Percentiles rank a stretch among this genome's conserved stretches.
phyloP scores from a whole-genome alignment of 2,329 filamentous ascomycete species.

The Elsinoe fawcettii region DNA sequence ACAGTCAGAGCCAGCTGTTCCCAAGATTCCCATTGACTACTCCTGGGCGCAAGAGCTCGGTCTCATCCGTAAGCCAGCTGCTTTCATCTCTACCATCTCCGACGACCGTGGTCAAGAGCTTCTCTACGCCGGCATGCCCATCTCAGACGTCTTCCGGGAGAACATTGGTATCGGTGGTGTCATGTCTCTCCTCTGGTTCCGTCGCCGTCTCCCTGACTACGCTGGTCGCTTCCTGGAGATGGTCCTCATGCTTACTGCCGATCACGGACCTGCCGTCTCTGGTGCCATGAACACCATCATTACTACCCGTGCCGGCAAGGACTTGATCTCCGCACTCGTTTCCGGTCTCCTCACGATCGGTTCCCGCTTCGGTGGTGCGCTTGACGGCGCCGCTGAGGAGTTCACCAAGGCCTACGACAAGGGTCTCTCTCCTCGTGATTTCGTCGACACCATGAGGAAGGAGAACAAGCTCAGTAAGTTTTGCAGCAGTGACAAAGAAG shows the following conservation, averaged over 20 bases:
- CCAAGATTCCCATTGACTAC: slow-evolving; percentile 99
- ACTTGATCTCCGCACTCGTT: slow-evolving; percentile 90
- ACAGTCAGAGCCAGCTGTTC: slow-evolving; percentile 79
- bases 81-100: slow-evolving; percentile 99
- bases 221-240: slow-evolving; percentile 99
- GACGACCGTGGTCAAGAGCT: slow-evolving; percentile 99
- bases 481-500: not conserved
- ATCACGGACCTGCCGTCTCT: slow-evolving; percentile 97
- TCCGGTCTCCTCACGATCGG: slow-evolving; percentile 97
- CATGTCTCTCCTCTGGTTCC: slow-evolving; percentile 99
- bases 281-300: slow-evolving; percentile 99
- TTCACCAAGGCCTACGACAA: slow-evolving; percentile 98
- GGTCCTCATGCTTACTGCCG: slow-evolving; percentile 99
- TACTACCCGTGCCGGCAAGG: slow-evolving; percentile 97
- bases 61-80: slow-evolving; percentile 98
- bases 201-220: slow-evolving; percentile 88
- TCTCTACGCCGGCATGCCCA: slow-evolving; percentile 97
- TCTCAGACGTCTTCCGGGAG: slow-evolving; percentile 99
- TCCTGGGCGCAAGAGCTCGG: slow-evolving; percentile 99
- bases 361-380: slow-evolving; percentile 94
- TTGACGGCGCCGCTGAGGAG: slow-evolving; percentile 95
- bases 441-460: slow-evolving; percentile 98
- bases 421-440: slow-evolving; percentile 95
- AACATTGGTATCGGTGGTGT: slow-evolving; percentile 99
- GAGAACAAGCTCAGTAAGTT: slow-evolving; percentile 91